Evolutionary conservation across 1,284 basidiomycete species (phyloP).

Genomic region (Leucocoprinus gongylophorus): DNA sequence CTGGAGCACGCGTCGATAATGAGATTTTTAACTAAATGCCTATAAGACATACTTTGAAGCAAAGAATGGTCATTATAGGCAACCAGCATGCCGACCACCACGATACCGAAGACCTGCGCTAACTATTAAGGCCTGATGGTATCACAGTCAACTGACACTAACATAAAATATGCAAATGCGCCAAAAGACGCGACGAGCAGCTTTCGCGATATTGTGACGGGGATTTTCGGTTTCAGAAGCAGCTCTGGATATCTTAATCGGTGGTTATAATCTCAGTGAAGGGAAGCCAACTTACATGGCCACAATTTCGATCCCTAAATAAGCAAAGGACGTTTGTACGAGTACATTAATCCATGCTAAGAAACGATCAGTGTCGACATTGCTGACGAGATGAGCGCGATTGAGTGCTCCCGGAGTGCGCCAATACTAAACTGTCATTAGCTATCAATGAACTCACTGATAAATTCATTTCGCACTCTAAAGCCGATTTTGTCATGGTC

Average conservation of each 20-base stretch:
- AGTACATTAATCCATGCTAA: conserved; percentile 62
- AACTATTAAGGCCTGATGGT: background rate
- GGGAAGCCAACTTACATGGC: conserved; percentile 46
- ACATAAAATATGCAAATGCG: conserved; percentile 73
- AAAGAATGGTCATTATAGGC: conserved; percentile 61
- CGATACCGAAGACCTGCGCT: conserved; percentile 53
- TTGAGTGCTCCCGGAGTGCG: conserved; percentile 57
- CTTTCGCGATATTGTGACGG: conserved; percentile 71
- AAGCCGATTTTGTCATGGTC: conserved; percentile 54
- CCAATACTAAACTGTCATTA: conserved; percentile 48
- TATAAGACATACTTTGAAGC: conserved; percentile 32
- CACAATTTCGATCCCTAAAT: conserved; percentile 79
- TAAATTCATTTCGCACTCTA: conserved; percentile 31
- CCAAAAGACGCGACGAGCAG: conserved; percentile 76
- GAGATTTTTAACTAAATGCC: background rate
- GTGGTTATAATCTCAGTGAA: background rate
- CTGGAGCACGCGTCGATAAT: conserved; percentile 18
- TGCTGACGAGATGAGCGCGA: conserved; percentile 39
- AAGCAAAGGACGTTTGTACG: conserved; percentile 78
- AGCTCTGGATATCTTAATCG: conserved; percentile 34
- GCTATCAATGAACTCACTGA: background rate
- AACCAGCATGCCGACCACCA: conserved; percentile 77
- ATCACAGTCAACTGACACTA: conserved; percentile 12
- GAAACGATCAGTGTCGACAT: conserved; percentile 49
- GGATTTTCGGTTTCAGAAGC: conserved; percentile 74